These are phyloP conservation scores for Dispira simplex DNA, from an alignment of 192 early-diverging fungal species.

Conservation along the genomic window DNA sequence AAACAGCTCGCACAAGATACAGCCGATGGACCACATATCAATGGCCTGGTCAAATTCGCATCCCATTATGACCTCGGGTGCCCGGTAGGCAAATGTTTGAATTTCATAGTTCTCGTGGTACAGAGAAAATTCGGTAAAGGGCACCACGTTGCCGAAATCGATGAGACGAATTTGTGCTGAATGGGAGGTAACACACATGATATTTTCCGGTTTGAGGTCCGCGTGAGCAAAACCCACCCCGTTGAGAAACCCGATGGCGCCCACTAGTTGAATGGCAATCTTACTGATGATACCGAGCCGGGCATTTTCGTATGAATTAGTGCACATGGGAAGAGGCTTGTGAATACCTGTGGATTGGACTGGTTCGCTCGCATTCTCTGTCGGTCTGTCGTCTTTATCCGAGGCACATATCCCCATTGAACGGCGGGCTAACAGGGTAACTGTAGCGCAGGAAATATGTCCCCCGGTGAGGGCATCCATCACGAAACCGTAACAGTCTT, in stretches of 20 bases:
- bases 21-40: slow-evolving; percentile 10
- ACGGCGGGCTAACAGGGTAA: too few relatives aligned
- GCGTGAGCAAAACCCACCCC: not conserved
- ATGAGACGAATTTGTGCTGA: not conserved
- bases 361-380: not conserved
- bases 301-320: not conserved
- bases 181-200: not conserved
- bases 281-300: not conserved
- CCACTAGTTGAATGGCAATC: not conserved
- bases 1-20: slow-evolving; percentile 3
- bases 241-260: not conserved
- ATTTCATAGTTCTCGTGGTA: slow-evolving; percentile 2
- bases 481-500: not conserved
- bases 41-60: not conserved
- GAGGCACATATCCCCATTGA: too few relatives aligned
- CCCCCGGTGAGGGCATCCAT: slow-evolving; percentile 8
- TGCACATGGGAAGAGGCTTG: not conserved
- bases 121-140: not conserved
- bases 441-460: not conserved
- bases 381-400: too few relatives aligned
- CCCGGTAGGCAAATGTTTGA: slow-evolving; percentile 9
- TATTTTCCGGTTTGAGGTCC: slow-evolving; percentile 7
- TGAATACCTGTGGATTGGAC: not conserved
- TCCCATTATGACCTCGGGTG: slow-evolving; percentile 8
- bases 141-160: slow-evolving; percentile 2